Conservation (phyloP, 2,329 filamentous ascomycete genomes). For the Eutypella sp. region DNA sequence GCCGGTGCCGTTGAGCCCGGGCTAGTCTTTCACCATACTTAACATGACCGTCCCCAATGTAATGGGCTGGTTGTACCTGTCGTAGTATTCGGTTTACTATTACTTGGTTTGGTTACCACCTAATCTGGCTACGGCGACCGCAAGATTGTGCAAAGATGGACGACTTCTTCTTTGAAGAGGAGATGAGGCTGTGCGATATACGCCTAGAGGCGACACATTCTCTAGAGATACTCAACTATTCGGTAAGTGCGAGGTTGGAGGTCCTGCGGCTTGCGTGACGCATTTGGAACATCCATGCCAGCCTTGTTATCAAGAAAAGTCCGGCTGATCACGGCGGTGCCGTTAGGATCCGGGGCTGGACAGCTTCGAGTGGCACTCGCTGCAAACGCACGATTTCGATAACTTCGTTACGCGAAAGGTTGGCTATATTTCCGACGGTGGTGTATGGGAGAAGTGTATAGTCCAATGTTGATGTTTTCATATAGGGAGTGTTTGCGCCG, state of each 20-base stretch:
- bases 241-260: slow-evolving; percentile 5
- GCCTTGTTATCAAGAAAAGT: neutral
- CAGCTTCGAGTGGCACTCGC: neutral
- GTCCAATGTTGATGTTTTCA: no score
- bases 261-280: neutral
- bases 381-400: slow-evolving; percentile 9
- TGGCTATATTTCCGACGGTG: neutral
- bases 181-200: neutral
- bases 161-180: neutral
- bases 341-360: neutral
- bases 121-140: no score
- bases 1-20: no score
- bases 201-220: slow-evolving; percentile 9
- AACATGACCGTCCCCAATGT: no score
- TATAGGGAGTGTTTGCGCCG: slow-evolving; percentile 10
- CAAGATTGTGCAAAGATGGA: neutral
- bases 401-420: slow-evolving; percentile 12
- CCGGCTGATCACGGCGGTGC: neutral
- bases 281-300: neutral
- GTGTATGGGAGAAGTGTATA: no score
- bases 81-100: no score
- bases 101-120: no score
- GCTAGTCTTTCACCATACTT: no score
- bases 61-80: no score
- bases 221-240: slow-evolving; percentile 18